Evolutionary conservation across 805 yeast species (phyloP).

Genomic region (Teunomyces pallodes): DNA sequence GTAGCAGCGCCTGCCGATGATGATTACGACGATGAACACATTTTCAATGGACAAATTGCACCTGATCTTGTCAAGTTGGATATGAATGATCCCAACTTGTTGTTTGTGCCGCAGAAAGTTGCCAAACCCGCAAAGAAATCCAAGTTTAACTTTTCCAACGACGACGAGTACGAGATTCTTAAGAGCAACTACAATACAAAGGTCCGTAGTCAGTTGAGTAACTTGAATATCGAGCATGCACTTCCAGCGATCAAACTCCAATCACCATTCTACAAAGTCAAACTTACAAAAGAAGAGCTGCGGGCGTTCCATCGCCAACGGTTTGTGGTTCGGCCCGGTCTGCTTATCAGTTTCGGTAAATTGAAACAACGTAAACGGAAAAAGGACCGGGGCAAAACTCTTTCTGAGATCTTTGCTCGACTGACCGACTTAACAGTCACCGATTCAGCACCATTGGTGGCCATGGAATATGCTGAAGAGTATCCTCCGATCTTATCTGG

Average conservation of each 20-base stretch:
- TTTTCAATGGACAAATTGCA: slow-evolving; percentile 66
- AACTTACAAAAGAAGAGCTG: slow-evolving; percentile 60
- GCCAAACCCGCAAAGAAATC: slow-evolving; percentile 44
- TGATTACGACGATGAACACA: slow-evolving; percentile 56
- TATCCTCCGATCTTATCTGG: slow-evolving; percentile 77
- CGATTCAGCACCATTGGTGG: slow-evolving; percentile 73
- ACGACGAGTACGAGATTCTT: slow-evolving; percentile 75
- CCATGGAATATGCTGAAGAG: slow-evolving; percentile 90
- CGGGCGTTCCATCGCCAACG: slow-evolving; percentile 79
- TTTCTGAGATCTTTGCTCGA: slow-evolving; percentile 66
- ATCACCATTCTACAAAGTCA: slow-evolving; percentile 86
- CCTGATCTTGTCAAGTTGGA: slow-evolving; percentile 55
- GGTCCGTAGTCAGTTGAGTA: slow-evolving; percentile 89
- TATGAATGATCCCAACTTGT: slow-evolving; percentile 76
- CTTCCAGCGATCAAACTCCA: slow-evolving; percentile 84
- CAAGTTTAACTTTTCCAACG: slow-evolving; percentile 85
- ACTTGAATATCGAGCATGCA: slow-evolving; percentile 86
- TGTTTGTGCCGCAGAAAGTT: slow-evolving; percentile 54
- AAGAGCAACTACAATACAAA: slow-evolving; percentile 86
- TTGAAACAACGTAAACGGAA: slow-evolving; percentile 78
- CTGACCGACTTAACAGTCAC: slow-evolving; percentile 79
- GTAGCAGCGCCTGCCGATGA: slow-evolving; percentile 3
- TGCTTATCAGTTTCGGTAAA: slow-evolving; percentile 71
- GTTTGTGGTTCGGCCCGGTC: slow-evolving; percentile 75
- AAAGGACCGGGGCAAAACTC: slow-evolving; percentile 81